Percentiles rank a stretch among this genome's conserved stretches.
phyloP scores from a whole-genome alignment of 176 grass and related monocot species.

The Musa troglodytarum region DNA sequence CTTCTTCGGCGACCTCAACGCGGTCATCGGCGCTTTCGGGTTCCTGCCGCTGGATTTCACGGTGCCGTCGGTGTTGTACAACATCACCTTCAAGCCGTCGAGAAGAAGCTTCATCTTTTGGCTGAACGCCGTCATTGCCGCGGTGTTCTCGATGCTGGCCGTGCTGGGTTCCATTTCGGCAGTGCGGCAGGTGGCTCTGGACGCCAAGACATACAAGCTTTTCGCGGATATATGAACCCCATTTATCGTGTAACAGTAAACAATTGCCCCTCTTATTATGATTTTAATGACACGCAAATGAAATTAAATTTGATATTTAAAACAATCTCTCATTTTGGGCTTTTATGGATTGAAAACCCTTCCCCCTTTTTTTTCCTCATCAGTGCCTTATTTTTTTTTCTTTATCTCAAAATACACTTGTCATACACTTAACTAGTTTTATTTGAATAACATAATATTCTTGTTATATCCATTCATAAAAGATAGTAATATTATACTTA shows the following conservation, averaged over 20 bases:
- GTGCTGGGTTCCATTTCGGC: constrained; percentile 52
- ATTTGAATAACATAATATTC: too few species aligned
- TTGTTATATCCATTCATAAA: too few species aligned
- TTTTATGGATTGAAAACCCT: too few species aligned
- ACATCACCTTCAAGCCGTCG: constrained; percentile 69
- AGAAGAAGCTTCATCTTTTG: constrained; percentile 50
- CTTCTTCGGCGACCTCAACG: constrained; percentile 95
- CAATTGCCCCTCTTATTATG: too few species aligned
- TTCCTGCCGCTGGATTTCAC: constrained; percentile 92
- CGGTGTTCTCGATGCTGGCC: constrained; percentile 48
- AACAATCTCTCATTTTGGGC: too few species aligned
- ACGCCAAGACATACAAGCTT: constrained; percentile 70
- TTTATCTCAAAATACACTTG: too few species aligned
- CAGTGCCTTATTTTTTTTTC: too few species aligned
- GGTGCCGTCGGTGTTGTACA: constrained; percentile 71
- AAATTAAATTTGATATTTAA: too few species aligned
- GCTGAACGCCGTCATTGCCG: constrained; percentile 55
- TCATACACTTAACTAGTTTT: too few species aligned
- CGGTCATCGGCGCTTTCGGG: constrained; percentile 74
- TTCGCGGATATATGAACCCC: constrained; percentile 67
- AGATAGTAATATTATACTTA: too few species aligned
- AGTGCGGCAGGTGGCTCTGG: constrained; percentile 63
- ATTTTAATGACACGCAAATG: too few species aligned
- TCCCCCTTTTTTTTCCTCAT: too few species aligned
- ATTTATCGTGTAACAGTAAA: background rate